Percentiles rank a stretch among this genome's conserved stretches.
These are phyloP conservation scores for Blastobotrys proliferans DNA, from an alignment of 1,139 yeast genomes.

Conservation along the genomic window DNA sequence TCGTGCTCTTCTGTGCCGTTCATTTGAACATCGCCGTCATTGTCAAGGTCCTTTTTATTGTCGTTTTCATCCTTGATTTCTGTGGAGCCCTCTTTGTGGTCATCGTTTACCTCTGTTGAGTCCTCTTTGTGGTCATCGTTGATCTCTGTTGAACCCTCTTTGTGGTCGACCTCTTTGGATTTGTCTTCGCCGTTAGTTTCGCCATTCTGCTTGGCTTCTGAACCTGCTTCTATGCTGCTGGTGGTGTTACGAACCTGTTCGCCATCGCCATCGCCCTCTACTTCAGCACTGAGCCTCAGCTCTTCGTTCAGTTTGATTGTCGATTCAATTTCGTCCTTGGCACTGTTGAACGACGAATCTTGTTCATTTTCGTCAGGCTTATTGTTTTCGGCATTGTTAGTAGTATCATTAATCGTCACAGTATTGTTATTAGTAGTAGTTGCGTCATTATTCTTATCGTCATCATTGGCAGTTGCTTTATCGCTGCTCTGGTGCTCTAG, in stretches of 20 bases:
- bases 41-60: background rate
- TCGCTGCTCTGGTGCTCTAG: background rate
- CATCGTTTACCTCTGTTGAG: background rate
- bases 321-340: too few relatives aligned
- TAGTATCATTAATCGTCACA: too few relatives aligned
- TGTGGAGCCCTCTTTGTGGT: background rate
- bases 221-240: too few relatives aligned
- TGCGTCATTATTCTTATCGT: background rate
- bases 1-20: background rate
- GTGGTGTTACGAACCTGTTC: too few relatives aligned
- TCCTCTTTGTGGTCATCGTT: background rate
- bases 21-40: background rate
- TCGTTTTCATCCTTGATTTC: background rate
- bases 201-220: too few relatives aligned
- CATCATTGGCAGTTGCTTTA: background rate
- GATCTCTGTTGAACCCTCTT: background rate
- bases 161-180: background rate
- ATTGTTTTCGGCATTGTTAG: too few relatives aligned
- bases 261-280: too few relatives aligned
- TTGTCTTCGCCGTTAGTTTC: background rate
- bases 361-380: slow-evolving; percentile 1
- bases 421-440: too few relatives aligned
- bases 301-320: too few relatives aligned
- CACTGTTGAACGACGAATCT: too few relatives aligned
- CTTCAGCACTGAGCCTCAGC: too few relatives aligned